Conservation (phyloP, 2,329 filamentous ascomycete genomes). For the Nectriaceae sp. region DNA sequence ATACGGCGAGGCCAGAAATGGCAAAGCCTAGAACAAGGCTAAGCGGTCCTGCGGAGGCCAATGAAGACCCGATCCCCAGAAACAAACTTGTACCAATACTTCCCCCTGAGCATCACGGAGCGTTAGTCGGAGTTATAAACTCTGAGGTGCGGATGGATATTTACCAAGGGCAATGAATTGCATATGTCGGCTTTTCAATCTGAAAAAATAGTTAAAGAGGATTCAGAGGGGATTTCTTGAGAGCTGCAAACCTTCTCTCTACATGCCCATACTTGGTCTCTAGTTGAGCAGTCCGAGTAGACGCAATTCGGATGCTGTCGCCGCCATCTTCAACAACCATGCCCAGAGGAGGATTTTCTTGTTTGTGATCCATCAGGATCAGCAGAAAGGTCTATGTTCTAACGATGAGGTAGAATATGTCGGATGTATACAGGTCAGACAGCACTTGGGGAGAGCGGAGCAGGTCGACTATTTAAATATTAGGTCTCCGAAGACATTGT, state of each 20-base stretch:
- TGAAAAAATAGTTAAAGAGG: neutral
- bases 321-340: neutral
- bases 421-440: neutral
- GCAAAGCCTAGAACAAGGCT: conserved; percentile 5
- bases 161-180: conserved; percentile 8
- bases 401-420: neutral
- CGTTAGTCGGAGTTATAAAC: neutral
- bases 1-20: conserved; percentile 7
- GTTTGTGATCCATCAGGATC: neutral
- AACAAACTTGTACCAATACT: conserved; percentile 8
- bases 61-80: conserved; percentile 6
- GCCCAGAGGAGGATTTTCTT: neutral
- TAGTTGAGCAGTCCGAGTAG: neutral
- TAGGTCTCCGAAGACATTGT: neutral
- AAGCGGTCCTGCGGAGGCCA: conserved; percentile 7
- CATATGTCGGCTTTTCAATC: conserved; percentile 6
- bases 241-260: neutral
- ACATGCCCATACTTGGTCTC: neutral
- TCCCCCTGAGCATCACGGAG: conserved; percentile 1
- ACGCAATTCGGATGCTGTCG: neutral
- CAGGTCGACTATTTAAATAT: neutral
- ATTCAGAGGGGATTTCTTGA: neutral
- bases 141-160: neutral
- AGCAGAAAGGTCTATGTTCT: neutral
- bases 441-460: neutral